These are phyloP conservation scores for Candida pseudoviswanathii DNA, from an alignment of 1,139 yeast species.

Conservation along the genomic window DNA sequence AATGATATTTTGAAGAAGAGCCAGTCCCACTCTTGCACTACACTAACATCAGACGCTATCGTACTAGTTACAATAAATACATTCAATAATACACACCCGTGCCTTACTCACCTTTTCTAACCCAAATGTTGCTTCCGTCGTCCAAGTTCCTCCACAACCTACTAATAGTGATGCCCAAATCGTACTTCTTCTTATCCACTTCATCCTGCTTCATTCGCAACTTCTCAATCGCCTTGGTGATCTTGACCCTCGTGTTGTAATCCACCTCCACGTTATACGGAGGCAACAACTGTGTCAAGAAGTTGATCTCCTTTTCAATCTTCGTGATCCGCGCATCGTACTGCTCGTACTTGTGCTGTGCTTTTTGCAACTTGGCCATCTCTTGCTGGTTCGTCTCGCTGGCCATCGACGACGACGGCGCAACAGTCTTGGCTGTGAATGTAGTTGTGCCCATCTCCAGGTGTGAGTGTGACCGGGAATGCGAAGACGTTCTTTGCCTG, in stretches of 20 bases:
- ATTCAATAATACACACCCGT: neutral
- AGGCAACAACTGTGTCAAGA: slow-evolving; percentile 43
- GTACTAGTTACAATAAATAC: neutral
- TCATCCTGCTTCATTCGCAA: slow-evolving; percentile 45
- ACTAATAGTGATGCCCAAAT: slow-evolving; percentile 46
- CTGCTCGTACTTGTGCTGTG: slow-evolving; percentile 41
- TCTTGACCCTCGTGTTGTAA: slow-evolving; percentile 44
- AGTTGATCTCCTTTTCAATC: slow-evolving; percentile 45
- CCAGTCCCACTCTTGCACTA: too few species aligned
- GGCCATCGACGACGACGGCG: neutral
- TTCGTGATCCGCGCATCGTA: slow-evolving; percentile 35
- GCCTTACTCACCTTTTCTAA: slow-evolving; percentile 24
- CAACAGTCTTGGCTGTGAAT: neutral
- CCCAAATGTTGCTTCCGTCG: slow-evolving; percentile 51
- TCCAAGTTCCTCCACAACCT: slow-evolving; percentile 44
- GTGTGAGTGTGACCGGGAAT: slow-evolving; percentile 1
- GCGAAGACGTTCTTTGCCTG: neutral
- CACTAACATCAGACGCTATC: too few species aligned
- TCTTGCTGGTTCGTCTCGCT: slow-evolving; percentile 10
- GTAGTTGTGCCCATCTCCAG: neutral
- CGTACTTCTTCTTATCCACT: slow-evolving; percentile 44
- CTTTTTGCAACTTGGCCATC: slow-evolving; percentile 14
- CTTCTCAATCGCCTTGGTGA: slow-evolving; percentile 46
- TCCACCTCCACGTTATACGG: slow-evolving; percentile 51
- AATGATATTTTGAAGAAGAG: too few species aligned